Conservation (phyloP, 805 yeast genomes). For the Pichia deserticola region DNA sequence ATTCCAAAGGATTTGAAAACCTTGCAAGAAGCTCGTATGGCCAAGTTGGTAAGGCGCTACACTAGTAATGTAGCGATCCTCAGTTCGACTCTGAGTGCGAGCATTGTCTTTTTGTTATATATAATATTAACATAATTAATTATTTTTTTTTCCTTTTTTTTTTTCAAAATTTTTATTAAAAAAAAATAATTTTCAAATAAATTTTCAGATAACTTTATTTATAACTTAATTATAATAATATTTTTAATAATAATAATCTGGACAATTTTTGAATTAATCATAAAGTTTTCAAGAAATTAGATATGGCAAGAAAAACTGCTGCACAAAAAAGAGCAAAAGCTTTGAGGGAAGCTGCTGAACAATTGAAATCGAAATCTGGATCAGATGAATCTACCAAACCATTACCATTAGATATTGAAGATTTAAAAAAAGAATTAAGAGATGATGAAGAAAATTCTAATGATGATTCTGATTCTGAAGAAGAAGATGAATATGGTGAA, state of each 20-base stretch:
- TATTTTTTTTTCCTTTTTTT: not conserved
- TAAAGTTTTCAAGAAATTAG: too few species aligned
- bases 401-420: slow-evolving; percentile 9
- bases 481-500: slow-evolving; percentile 90
- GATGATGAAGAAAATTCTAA: slow-evolving; percentile 25
- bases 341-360: slow-evolving; percentile 18
- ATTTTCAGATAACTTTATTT: too few species aligned
- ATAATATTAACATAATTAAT: too few species aligned
- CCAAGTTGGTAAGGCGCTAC: slow-evolving; percentile 20
- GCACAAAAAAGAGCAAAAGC: slow-evolving; percentile 67
- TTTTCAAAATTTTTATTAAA: not conserved
- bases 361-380: not conserved
- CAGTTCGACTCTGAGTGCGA: slow-evolving; percentile 18
- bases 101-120: slow-evolving; percentile 7
- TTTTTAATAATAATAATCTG: too few species aligned
- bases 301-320: slow-evolving; percentile 83
- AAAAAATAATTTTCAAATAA: not conserved
- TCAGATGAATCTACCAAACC: not conserved
- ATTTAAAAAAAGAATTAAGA: slow-evolving; percentile 13
- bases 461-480: slow-evolving; percentile 35
- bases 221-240: too few species aligned
- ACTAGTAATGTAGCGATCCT: slow-evolving; percentile 19
- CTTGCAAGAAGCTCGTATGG: slow-evolving; percentile 17
- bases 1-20: too few species aligned
- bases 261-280: too few species aligned